Conservation (phyloP, 345 rosid species). For the Euphorbia lathyris region DNA sequence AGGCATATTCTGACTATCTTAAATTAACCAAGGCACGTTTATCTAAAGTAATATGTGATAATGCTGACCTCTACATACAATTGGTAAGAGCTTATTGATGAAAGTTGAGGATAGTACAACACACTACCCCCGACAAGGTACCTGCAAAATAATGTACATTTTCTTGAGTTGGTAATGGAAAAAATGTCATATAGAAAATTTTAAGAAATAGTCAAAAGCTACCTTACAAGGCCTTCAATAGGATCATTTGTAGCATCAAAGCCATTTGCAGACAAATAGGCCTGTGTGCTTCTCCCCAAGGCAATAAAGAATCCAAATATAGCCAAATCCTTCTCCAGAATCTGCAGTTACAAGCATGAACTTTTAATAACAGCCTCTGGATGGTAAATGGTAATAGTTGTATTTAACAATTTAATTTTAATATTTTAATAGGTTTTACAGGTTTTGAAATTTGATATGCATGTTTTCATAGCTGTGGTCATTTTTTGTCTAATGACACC, state of each 20-base stretch:
- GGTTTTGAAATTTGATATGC: background rate
- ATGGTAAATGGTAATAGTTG: background rate
- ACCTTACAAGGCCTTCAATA: slow-evolving; percentile 77
- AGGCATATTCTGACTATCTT: slow-evolving; percentile 14
- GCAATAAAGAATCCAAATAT: slow-evolving; percentile 97
- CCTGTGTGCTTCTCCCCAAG: slow-evolving; percentile 76
- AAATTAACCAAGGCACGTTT: slow-evolving; percentile 13
- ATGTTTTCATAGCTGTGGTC: slow-evolving; percentile 2
- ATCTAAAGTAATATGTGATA: slow-evolving; percentile 16
- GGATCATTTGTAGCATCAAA: slow-evolving; percentile 56
- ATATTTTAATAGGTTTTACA: too few species aligned
- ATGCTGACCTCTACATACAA: slow-evolving; percentile 87
- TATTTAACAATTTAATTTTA: background rate
- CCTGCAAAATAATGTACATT: slow-evolving; percentile 37
- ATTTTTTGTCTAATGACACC: background rate
- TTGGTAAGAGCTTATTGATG: slow-evolving; percentile 93
- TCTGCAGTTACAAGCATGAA: slow-evolving; percentile 48
- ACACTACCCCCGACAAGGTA: slow-evolving; percentile 93
- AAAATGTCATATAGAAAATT: slow-evolving; percentile 13
- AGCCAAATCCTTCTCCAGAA: slow-evolving; percentile 93
- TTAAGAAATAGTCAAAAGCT: slow-evolving; percentile 19
- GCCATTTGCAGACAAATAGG: slow-evolving; percentile 72
- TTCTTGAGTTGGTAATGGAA: slow-evolving; percentile 17
- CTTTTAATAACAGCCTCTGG: slow-evolving; percentile 16
- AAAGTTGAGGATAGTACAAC: slow-evolving; percentile 87